Evolutionary conservation across 75 land plant genomes (phyloP).

Genomic region (Adiantum capillusveneris): DNA sequence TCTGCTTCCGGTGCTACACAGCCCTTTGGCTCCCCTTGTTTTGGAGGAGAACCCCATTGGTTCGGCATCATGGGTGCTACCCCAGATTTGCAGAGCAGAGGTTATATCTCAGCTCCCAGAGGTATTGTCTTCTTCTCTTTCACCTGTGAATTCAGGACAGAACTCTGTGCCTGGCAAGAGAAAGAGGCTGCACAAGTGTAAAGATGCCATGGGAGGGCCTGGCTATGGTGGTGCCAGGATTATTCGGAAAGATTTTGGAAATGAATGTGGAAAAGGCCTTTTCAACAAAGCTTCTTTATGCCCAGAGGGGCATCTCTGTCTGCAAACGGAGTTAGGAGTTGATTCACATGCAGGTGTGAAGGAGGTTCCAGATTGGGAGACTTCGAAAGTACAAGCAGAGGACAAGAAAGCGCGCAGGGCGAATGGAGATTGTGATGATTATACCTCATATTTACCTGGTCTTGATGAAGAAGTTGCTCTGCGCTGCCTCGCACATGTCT

Average conservation of each 20-base stretch:
- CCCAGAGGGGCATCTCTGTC: no score
- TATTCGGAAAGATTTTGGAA: no score
- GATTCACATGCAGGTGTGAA: no score
- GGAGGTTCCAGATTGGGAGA: not conserved
- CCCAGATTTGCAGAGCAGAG: not conserved
- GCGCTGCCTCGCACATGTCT: not conserved
- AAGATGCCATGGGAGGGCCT: no score
- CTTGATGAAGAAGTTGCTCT: not conserved
- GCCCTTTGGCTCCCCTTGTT: not conserved
- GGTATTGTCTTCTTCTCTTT: no score
- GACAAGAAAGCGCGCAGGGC: not conserved
- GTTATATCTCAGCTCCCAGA: not conserved
- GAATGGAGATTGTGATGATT: not conserved
- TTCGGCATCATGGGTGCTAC: not conserved
- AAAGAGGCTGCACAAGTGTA: no score
- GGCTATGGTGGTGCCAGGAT: no score
- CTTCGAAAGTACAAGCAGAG: not conserved
- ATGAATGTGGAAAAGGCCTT: no score
- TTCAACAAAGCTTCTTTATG: no score
- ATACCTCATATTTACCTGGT: not conserved
- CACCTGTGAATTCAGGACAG: no score
- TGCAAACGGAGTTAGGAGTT: no score
- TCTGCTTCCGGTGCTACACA: constrained; percentile 11
- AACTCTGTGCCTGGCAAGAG: no score
- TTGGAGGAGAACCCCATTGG: not conserved